Evolutionary conservation across 345 rosid species (phyloP).

Genomic region (Linum tenue): DNA sequence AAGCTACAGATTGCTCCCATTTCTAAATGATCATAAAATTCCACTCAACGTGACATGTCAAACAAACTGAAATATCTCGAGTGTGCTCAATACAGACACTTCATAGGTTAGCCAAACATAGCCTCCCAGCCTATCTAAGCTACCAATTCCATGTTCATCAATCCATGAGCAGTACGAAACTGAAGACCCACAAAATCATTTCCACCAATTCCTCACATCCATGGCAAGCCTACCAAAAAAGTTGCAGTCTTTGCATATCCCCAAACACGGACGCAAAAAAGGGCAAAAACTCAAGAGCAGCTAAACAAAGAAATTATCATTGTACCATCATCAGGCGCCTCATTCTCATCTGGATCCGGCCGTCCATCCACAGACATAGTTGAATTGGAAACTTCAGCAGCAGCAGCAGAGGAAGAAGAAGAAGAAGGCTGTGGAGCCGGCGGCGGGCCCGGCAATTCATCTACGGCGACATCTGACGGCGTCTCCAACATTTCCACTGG

Average conservation of each 20-base stretch:
- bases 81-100: neutral
- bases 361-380: neutral
- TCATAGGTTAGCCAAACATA: neutral
- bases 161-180: conserved; percentile 2
- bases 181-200: neutral
- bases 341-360: conserved; percentile 40
- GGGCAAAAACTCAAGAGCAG: neutral
- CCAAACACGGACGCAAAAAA: neutral
- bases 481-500: conserved; percentile 1
- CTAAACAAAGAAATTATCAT: conserved; percentile 2
- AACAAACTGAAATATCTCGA: neutral
- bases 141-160: neutral
- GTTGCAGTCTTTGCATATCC: conserved; percentile 4
- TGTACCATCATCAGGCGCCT: conserved; percentile 37
- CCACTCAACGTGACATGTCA: neutral
- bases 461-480: neutral
- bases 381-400: neutral
- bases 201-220: neutral
- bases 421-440: conserved; percentile 1
- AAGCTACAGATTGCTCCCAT: conserved; percentile 2
- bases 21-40: conserved; percentile 3
- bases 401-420: neutral
- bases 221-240: conserved; percentile 2
- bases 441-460: conserved; percentile 6
- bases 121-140: neutral